Conservation (phyloP, 1,284 basidiomycete genomes). For the Malassezia furfur region DNA sequence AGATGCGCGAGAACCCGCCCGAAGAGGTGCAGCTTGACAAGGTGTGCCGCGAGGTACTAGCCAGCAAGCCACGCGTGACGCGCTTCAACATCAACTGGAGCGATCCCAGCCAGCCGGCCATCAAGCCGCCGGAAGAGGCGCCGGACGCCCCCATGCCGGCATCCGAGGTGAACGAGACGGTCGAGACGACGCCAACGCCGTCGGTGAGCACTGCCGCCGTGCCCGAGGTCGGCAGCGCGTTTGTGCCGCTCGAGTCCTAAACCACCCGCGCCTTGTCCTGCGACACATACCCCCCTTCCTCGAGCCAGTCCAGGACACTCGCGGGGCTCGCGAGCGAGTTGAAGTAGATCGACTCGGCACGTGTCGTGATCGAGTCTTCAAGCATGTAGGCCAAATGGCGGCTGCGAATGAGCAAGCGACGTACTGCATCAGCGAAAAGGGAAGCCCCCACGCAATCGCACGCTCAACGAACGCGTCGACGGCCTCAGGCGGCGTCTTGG, state of each 20-base stretch:
- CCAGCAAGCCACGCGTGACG: constrained; percentile 85
- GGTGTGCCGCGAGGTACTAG: constrained; percentile 73
- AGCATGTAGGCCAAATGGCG: constrained; percentile 56
- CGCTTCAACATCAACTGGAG: constrained; percentile 55
- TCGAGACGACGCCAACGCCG: constrained; percentile 12
- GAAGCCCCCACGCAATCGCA: constrained; percentile 52
- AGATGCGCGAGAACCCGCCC: constrained; percentile 50
- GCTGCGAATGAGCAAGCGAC: constrained; percentile 22
- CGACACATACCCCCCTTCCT: constrained; percentile 38
- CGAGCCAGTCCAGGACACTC: constrained; percentile 53
- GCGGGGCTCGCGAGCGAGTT: constrained; percentile 52
- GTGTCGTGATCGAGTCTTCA: constrained; percentile 50
- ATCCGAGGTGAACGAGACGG: neutral
- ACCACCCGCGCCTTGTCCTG: neutral
- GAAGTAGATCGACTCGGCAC: constrained; percentile 53
- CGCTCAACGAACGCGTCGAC: constrained; percentile 53
- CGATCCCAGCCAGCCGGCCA: constrained; percentile 5
- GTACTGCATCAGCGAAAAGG: constrained; percentile 52
- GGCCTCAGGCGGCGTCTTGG: constrained; percentile 52
- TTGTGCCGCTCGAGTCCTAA: constrained; percentile 7
- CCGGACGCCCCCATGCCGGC: neutral
- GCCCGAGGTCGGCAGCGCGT: constrained; percentile 6
- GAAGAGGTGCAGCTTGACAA: constrained; percentile 49
- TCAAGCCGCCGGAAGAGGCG: constrained; percentile 6
- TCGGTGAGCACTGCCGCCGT: neutral